phyloP scores from a whole-genome alignment of 306 rosid species.

The Leucaena leucocephala region DNA sequence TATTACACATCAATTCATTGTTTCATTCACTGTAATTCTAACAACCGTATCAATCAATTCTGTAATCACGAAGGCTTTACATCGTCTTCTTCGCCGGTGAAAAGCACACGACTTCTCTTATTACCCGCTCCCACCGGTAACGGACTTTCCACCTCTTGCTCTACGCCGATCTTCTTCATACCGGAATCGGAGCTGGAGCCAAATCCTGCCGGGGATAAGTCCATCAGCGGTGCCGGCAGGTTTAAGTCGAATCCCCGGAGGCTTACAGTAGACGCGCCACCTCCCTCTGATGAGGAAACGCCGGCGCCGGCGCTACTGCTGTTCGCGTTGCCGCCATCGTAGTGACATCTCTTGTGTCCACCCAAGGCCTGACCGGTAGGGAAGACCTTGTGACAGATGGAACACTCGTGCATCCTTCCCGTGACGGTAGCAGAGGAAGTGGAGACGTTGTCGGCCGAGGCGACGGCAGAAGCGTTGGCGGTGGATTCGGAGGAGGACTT shows the following conservation, averaged over 20 bases:
- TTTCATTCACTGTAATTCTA: background rate
- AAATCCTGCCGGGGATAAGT: conserved; percentile 34
- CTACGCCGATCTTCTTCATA: conserved; percentile 25
- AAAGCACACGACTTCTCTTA: conserved; percentile 36
- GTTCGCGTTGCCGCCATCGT: conserved; percentile 51
- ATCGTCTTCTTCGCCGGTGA: background rate
- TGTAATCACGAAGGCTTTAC: background rate
- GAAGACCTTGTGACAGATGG: conserved; percentile 69
- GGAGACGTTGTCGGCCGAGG: background rate
- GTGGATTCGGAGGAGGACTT: conserved; percentile 36
- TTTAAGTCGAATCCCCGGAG: conserved; percentile 60
- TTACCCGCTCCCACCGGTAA: conserved; percentile 35
- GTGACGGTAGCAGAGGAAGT: background rate
- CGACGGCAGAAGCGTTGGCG: background rate
- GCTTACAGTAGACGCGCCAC: conserved; percentile 46
- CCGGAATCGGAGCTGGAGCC: background rate
- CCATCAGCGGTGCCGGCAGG: conserved; percentile 59
- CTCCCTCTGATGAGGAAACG: conserved; percentile 50
- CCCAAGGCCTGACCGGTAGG: conserved; percentile 80
- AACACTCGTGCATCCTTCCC: conserved; percentile 59
- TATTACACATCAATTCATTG: background rate
- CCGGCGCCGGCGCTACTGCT: conserved; percentile 7
- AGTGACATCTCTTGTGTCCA: conserved; percentile 79
- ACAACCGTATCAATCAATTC: conserved; percentile 25
- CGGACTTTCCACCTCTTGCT: conserved; percentile 76